These are phyloP conservation scores for Populus davidiana DNA, from an alignment of 345 rosid genomes.

Conservation along the genomic window DNA sequence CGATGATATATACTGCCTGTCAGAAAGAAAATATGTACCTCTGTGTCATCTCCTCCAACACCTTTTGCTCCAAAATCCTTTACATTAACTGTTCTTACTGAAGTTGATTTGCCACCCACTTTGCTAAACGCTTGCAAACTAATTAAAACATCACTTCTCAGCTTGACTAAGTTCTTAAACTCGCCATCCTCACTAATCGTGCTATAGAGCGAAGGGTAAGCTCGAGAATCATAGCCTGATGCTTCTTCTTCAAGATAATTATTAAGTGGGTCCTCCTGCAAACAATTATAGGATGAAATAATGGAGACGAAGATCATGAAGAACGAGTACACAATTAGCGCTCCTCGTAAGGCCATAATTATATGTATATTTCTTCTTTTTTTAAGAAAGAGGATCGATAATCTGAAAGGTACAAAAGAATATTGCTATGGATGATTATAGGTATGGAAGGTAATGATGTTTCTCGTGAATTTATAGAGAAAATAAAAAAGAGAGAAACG, in stretches of 20 bases:
- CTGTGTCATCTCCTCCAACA: slow-evolving; percentile 56
- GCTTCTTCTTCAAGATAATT: slow-evolving; percentile 20
- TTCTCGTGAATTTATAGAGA: slow-evolving; percentile 36
- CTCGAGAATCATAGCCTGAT: slow-evolving; percentile 19
- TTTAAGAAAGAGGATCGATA: not conserved
- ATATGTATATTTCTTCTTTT: not conserved
- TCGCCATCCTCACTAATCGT: slow-evolving; percentile 14
- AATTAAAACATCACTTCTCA: not conserved
- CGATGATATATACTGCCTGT: not conserved
- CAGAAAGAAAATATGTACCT: slow-evolving; percentile 34
- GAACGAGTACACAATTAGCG: not conserved
- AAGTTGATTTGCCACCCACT: slow-evolving; percentile 7
- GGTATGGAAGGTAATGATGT: slow-evolving; percentile 17
- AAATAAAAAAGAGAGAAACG: not conserved
- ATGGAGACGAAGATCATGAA: not conserved
- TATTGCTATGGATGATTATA: not conserved
- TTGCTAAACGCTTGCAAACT: slow-evolving; percentile 14
- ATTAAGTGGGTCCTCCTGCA: slow-evolving; percentile 19
- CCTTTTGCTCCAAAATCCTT: slow-evolving; percentile 58
- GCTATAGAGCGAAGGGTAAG: slow-evolving; percentile 27
- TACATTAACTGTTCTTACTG: slow-evolving; percentile 33
- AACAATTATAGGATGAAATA: slow-evolving; percentile 10
- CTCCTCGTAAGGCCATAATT: slow-evolving; percentile 23
- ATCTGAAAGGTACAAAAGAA: not conserved
- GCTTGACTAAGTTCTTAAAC: slow-evolving; percentile 26